Base-by-base conservation (phyloP, 805 yeast genomes). In the Kodamaea kakaduensis region DNA sequence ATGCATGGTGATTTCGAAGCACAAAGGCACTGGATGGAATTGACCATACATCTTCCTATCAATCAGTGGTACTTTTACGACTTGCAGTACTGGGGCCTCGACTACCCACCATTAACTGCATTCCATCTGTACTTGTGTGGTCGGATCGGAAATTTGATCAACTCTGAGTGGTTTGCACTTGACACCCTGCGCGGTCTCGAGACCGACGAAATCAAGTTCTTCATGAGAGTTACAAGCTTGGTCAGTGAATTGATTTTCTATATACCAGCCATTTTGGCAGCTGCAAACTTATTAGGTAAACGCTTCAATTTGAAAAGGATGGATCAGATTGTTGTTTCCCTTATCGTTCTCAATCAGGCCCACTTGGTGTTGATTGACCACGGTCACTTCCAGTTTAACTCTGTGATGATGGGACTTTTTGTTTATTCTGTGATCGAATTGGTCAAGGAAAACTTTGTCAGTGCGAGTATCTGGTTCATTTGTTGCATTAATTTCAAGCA, bases 1-100 rank as follows among this genome's bases (percentile, higher is more conserved):
- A 76, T 86, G 76, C 78, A 67, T 64, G 98, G 98, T 5, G 98
- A 93, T 55, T 90, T 93, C 52, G 98, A 93, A 58, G 97, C 97
- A 0, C 98, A 93, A 58, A 74, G 98, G 46, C 98, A 90, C 58
- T 93, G 98, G 98, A 72, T 93, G 75, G 98, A 93, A 56, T 67
- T 90, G 35, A 90, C 97, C 0, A 77, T 70, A 25, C 77, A 79
- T 47, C 56, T 89, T 32, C 93, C 96, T 0, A 58, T 86, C 1
- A 58, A 64, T 0, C 47, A 82, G 43, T 93, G 98, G 98, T 93
- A 93, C 54, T 84, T 73, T 63, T 87, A 78, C 57, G 96, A 93
- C 54, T 67, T 88, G 29, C 78, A 79, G 46, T 88, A 90, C 63
- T 93, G 98, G 97, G 96, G 97, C 1, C 68, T 93, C 22, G 98